A percentile compares a stretch with the other conserved stretches of the same genome.
Conservation (phyloP, 2,329 filamentous ascomycete genomes). For the Colletotrichum scovillei region DNA sequence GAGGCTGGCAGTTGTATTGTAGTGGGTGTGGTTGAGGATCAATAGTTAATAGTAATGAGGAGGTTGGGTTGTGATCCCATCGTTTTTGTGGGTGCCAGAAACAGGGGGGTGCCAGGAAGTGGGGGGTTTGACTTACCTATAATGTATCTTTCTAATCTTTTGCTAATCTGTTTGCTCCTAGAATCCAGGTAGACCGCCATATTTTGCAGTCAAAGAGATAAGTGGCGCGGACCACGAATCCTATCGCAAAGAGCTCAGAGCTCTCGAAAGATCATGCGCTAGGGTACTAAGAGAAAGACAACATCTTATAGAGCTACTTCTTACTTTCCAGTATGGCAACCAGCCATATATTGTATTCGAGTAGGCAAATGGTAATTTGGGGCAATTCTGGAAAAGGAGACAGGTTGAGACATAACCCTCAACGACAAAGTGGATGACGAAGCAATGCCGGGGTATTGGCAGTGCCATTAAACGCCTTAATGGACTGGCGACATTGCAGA, state of each 20-base stretch:
- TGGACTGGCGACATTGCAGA: slow-evolving; percentile 14
- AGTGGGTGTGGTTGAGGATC: too few relatives aligned
- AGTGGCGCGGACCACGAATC: not conserved
- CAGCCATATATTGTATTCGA: slow-evolving; percentile 33
- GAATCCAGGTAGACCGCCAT: not conserved
- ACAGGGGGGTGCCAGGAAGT: too few relatives aligned
- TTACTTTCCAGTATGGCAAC: slow-evolving; percentile 26
- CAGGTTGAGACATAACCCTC: not conserved
- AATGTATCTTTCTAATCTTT: too few relatives aligned
- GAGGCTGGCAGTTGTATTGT: too few relatives aligned
- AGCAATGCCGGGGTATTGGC: slow-evolving; percentile 21
- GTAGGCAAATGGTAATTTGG: slow-evolving; percentile 37
- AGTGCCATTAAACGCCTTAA: slow-evolving; percentile 20
- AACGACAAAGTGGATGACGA: slow-evolving; percentile 1
- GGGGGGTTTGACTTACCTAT: too few relatives aligned
- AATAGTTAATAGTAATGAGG: too few relatives aligned
- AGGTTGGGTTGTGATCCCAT: too few relatives aligned
- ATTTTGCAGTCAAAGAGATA: slow-evolving; percentile 27
- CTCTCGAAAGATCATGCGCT: not conserved
- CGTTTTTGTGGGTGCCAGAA: too few relatives aligned
- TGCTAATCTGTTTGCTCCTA: not conserved
- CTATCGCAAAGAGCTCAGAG: slow-evolving; percentile 13
- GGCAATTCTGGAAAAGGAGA: slow-evolving; percentile 18
- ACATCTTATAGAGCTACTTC: slow-evolving; percentile 32
- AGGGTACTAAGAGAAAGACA: slow-evolving; percentile 13